Percentiles rank a stretch among this genome's conserved stretches.
Conservation (phyloP, 345 rosid genomes). For the Eutrema japonicum region DNA sequence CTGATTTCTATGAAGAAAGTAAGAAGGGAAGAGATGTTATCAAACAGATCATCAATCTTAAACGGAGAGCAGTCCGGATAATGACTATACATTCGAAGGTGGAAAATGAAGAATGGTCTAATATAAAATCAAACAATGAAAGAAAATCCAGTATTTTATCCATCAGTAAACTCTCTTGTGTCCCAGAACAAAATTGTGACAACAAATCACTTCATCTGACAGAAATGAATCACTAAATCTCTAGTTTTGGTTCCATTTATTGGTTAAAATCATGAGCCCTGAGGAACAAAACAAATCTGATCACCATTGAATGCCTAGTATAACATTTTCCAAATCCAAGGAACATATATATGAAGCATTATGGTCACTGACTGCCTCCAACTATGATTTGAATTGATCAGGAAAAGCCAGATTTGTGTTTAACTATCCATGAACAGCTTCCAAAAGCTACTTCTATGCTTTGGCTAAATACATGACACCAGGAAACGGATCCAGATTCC, state of each 20-base stretch:
- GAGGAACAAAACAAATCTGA: conserved; percentile 7
- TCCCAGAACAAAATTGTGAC: not conserved
- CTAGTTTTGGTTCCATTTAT: not conserved
- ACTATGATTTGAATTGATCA: conserved; percentile 15
- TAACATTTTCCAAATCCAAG: not conserved
- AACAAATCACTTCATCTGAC: conserved; percentile 12
- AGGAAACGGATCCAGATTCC: conserved; percentile 2
- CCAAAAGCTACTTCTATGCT: not conserved
- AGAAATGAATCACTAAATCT: not conserved
- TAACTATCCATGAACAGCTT: not conserved
- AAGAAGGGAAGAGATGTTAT: not conserved
- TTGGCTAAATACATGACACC: not conserved
- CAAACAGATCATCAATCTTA: conserved; percentile 17
- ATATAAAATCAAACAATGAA: not conserved
- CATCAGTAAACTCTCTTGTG: not conserved
- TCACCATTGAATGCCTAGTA: not conserved
- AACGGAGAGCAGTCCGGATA: not conserved
- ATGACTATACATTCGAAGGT: not conserved
- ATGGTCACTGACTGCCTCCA: not conserved
- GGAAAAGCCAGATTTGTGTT: not conserved
- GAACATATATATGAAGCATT: not conserved
- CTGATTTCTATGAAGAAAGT: conserved; percentile 70
- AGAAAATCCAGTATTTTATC: not conserved
- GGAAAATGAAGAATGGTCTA: too few species aligned
- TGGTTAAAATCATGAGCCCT: not conserved